Conservation (phyloP, 2,329 filamentous ascomycete genomes). For the Aspergillus pseudotamarii region DNA sequence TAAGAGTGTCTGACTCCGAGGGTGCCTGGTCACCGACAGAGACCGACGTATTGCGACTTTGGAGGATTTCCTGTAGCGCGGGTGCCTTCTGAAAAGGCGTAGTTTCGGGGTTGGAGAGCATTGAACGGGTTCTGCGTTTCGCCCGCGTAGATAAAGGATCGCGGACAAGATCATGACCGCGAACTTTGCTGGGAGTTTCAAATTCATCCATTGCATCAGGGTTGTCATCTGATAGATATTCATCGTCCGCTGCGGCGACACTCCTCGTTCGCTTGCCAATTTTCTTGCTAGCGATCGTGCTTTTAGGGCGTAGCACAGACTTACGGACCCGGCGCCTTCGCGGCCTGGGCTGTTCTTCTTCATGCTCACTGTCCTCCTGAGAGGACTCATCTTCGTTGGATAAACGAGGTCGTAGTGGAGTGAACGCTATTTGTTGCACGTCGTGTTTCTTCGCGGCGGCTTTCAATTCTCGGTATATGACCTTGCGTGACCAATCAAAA, state of each 20-base stretch:
- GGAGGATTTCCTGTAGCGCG: slow-evolving; percentile 29
- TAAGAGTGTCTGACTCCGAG: slow-evolving; percentile 13
- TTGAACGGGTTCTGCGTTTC: slow-evolving; percentile 34
- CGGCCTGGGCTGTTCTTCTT: slow-evolving; percentile 25
- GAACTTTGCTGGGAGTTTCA: slow-evolving; percentile 38
- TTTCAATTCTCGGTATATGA: slow-evolving; percentile 45
- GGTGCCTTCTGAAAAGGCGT: slow-evolving; percentile 29
- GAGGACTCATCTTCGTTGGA: slow-evolving; percentile 34
- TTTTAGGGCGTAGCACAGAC: slow-evolving; percentile 49
- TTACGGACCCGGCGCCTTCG: slow-evolving; percentile 40
- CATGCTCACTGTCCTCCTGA: slow-evolving; percentile 32
- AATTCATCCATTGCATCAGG: slow-evolving; percentile 33
- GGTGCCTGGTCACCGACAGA: slow-evolving; percentile 17
- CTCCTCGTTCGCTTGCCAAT: slow-evolving; percentile 46
- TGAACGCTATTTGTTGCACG: slow-evolving; percentile 33
- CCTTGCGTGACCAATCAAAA: slow-evolving; percentile 46
- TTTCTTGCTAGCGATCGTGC: slow-evolving; percentile 41
- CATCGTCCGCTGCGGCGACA: slow-evolving; percentile 24
- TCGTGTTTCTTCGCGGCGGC: slow-evolving; percentile 32
- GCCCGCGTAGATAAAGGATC: slow-evolving; percentile 34
- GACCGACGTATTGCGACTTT: slow-evolving; percentile 25
- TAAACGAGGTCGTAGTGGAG: slow-evolving; percentile 36
- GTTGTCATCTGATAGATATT: slow-evolving; percentile 33
- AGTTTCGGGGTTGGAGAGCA: slow-evolving; percentile 31
- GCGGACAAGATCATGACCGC: slow-evolving; percentile 37